Conservation (phyloP, 306 rosid species). For the Lithocarpus polystachyus region DNA sequence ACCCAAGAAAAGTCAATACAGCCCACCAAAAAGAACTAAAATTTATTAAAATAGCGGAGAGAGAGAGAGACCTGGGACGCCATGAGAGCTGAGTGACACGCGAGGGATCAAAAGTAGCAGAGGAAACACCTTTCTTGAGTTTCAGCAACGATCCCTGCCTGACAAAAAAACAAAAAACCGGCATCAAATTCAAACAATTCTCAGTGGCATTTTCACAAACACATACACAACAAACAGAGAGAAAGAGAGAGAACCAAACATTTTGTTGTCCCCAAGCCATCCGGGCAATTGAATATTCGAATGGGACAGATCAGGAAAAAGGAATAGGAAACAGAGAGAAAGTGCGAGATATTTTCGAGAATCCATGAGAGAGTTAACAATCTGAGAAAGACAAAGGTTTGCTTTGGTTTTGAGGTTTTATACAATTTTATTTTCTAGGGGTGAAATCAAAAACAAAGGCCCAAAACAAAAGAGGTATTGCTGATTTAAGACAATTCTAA, state of each 20-base stretch:
- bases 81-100: slow-evolving; percentile 85
- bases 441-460: not conserved
- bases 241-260: slow-evolving; percentile 21
- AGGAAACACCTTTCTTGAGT: slow-evolving; percentile 36
- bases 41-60: not conserved
- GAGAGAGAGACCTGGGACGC: slow-evolving; percentile 67
- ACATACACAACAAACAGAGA: not conserved
- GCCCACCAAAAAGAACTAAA: not conserved
- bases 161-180: not conserved
- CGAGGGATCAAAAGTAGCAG: slow-evolving; percentile 65
- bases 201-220: not conserved
- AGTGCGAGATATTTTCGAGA: slow-evolving; percentile 21
- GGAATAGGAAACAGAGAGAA: slow-evolving; percentile 39
- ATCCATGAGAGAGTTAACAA: slow-evolving; percentile 37
- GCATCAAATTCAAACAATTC: not conserved
- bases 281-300: slow-evolving; percentile 47
- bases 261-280: slow-evolving; percentile 25
- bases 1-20: not conserved
- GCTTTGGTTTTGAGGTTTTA: not conserved
- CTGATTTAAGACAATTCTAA: not conserved
- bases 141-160: slow-evolving; percentile 59
- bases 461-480: not conserved
- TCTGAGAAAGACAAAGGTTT: not conserved
- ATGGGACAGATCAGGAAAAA: slow-evolving; percentile 40
- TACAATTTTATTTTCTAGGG: not conserved